Evolutionary conservation across 805 yeast species (phyloP), one percentile per base, ranked within the genome.

Genomic region (Metschnikowia drakensbergensis): DNA sequence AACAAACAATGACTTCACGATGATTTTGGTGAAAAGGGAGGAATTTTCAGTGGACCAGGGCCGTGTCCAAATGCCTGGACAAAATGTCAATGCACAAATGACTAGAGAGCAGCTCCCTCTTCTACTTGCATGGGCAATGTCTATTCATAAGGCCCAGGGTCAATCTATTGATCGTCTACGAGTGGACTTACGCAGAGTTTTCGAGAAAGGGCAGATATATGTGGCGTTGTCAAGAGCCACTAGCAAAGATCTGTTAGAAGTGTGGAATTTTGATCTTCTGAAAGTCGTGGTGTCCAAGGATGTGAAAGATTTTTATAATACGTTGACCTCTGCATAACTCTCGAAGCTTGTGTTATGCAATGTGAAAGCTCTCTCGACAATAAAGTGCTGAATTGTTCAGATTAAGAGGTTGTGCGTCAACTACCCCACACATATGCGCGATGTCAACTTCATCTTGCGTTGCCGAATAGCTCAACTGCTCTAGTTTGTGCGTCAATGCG

Each of bases 71-170:
- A 26, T 30, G 11, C 42, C 28, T 5, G 32, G 45, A 22, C 34
- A 8, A 9, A 46, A 30, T 3, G 30, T 33, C 27, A 48, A 45
- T 23, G 42, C 43, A 9, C 28, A 48, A 4, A 28, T 53, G 37
- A 46, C 43, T 11, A 46, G 60, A 13, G 51, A 45, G 13, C 99
- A 94, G 61, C 57, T 94, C 2, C 99, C 99, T 0, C 68, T 94
- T 46, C 83, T 92, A 58, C 70, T 91, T n/a, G 96, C 99, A 0
- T 94, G 98, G 97, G 90, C 99, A 0, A 67, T 94, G 38, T 90
- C 97, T 0, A 91, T 94, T 39, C 99, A 94, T 63, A 92, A 94
- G 68, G 83, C 97, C 0, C 99, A 92, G 64, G 99, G 99, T 0
- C 91, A 92, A 66, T 87, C 98, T 0, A 66, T 90, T 38, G 82